phyloP scores from a whole-genome alignment of 2,329 filamentous ascomycete genomes.

The Aspergillus sp. region DNA sequence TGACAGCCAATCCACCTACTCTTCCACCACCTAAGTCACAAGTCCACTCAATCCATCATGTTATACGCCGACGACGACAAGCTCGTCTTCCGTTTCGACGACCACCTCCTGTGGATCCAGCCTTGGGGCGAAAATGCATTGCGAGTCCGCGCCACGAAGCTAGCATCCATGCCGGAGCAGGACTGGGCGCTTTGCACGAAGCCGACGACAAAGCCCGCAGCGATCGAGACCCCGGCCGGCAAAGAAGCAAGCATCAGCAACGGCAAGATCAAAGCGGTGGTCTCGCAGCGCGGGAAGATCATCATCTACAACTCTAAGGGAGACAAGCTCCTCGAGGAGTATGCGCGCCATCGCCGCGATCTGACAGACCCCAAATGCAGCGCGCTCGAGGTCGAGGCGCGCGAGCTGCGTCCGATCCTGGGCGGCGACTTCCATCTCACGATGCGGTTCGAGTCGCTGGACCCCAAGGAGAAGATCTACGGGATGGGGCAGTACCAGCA shows the following conservation, averaged over 20 bases:
- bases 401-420: constrained; percentile 56
- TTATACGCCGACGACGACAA: constrained; percentile 33
- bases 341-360: constrained; percentile 51
- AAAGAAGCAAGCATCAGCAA: constrained; percentile 46
- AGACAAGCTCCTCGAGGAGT: constrained; percentile 53
- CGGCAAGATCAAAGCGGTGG: constrained; percentile 48
- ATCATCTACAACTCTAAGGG: constrained; percentile 46
- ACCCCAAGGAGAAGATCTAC: constrained; percentile 59
- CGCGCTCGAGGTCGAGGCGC: constrained; percentile 55
- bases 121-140: constrained; percentile 41
- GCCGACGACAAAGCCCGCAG: constrained; percentile 12
- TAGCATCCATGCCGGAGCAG: constrained; percentile 34
- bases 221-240: constrained; percentile 15
- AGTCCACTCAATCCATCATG: constrained; percentile 20
- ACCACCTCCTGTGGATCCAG: constrained; percentile 38
- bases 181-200: constrained; percentile 36
- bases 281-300: constrained; percentile 52
- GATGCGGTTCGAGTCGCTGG: constrained; percentile 56
- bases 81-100: constrained; percentile 38
- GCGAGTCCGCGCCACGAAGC: constrained; percentile 38
- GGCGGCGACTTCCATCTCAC: constrained; percentile 60
- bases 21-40: not conserved
- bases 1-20: not conserved
- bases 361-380: constrained; percentile 58
- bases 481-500: constrained; percentile 71